Percentiles rank a stretch among this genome's conserved stretches.
Evolutionary conservation across 805 yeast species (phyloP).

Genomic region (Metschnikowia cubensis): DNA sequence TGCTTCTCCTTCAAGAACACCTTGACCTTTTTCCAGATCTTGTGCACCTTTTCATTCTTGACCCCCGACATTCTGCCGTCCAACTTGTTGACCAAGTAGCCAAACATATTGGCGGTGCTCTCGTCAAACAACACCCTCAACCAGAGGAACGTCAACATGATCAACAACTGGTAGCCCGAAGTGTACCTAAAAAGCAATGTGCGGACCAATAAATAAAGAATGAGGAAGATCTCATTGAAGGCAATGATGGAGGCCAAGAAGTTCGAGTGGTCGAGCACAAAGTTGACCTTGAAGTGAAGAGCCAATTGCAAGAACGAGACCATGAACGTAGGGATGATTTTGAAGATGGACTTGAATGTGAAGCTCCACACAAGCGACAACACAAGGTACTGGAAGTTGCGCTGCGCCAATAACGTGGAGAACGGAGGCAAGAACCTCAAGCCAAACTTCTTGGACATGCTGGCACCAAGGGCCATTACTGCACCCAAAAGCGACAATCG

Average conservation of each 20-base stretch:
- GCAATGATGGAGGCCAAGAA: slow-evolving; percentile 48
- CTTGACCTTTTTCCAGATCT: slow-evolving; percentile 35
- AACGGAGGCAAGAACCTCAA: slow-evolving; percentile 55
- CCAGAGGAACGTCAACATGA: slow-evolving; percentile 64
- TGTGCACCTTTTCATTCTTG: slow-evolving; percentile 43
- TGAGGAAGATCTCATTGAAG: slow-evolving; percentile 55
- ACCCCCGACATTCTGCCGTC: slow-evolving; percentile 40
- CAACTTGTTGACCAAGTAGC: slow-evolving; percentile 37
- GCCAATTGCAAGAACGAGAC: slow-evolving; percentile 58
- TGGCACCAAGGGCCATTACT: slow-evolving; percentile 46
- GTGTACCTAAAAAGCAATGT: slow-evolving; percentile 61
- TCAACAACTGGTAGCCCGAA: slow-evolving; percentile 62
- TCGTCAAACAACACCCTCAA: slow-evolving; percentile 57
- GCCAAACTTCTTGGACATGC: slow-evolving; percentile 58
- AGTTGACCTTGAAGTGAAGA: slow-evolving; percentile 34
- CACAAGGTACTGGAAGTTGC: slow-evolving; percentile 66
- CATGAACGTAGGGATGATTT: slow-evolving; percentile 56
- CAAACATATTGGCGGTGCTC: slow-evolving; percentile 43
- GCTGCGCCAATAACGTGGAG: slow-evolving; percentile 63
- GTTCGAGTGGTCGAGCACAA: slow-evolving; percentile 36
- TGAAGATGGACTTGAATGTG: slow-evolving; percentile 61
- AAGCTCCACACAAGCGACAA: slow-evolving; percentile 58
- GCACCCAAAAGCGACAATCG: slow-evolving; percentile 56
- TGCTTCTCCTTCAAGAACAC: slow-evolving; percentile 27
- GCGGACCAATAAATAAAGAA: slow-evolving; percentile 52